These are phyloP conservation scores for Misopates orontium DNA, from an alignment of 257 asterid genomes.

Conservation along the genomic window DNA sequence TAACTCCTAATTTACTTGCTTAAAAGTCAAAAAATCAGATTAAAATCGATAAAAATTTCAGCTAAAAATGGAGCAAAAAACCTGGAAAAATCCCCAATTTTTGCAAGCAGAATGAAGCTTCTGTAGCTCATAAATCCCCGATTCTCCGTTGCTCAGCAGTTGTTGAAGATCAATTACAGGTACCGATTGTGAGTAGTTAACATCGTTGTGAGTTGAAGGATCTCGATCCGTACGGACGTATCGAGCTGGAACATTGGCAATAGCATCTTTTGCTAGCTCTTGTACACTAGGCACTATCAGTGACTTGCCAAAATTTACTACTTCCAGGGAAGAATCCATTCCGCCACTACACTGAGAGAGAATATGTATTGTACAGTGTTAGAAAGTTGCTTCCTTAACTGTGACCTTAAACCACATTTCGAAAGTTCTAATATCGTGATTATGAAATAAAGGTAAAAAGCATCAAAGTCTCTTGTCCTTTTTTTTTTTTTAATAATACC, in stretches of 20 bases:
- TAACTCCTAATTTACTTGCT: no score
- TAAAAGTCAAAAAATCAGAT: no score
- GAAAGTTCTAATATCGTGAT: no score
- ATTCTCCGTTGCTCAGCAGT: constrained; percentile 26
- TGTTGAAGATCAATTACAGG: constrained; percentile 41
- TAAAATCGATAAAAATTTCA: no score
- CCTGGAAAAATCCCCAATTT: constrained; percentile 76
- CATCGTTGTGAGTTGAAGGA: constrained; percentile 10
- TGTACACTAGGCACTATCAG: constrained; percentile 54
- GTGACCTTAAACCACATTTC: no score
- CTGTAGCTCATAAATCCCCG: constrained; percentile 33
- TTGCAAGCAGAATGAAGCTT: constrained; percentile 56
- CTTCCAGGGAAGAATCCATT: constrained; percentile 1
- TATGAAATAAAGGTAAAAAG: no score
- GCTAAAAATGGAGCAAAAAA: background rate
- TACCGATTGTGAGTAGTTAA: background rate
- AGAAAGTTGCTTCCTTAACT: no score
- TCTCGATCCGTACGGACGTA: constrained; percentile 27
- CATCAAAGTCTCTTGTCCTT: no score
- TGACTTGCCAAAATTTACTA: constrained; percentile 45
- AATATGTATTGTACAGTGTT: no score
- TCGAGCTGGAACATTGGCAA: constrained; percentile 36
- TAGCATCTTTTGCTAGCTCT: constrained; percentile 40
- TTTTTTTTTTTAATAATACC: no score
- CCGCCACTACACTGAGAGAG: no score